Conservation (phyloP, 441 rosid species). For the Brassica balearica region DNA sequence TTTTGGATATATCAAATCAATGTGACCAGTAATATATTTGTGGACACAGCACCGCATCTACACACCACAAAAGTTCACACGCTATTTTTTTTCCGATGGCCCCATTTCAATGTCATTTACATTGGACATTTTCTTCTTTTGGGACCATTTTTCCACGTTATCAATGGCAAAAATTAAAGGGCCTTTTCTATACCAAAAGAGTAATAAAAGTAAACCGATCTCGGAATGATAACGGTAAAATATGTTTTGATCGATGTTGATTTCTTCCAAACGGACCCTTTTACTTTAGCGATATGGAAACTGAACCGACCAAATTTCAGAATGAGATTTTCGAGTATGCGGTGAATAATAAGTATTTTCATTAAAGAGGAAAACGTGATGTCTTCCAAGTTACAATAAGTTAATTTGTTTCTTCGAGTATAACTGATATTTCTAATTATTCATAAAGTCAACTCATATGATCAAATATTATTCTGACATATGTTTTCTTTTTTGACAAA, state of each 20-base stretch:
- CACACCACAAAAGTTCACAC: conserved; percentile 21
- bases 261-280: conserved; percentile 12
- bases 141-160: conserved; percentile 43
- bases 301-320: conserved; percentile 24
- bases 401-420: neutral
- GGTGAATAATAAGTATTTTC: neutral
- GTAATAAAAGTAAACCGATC: neutral
- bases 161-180: conserved; percentile 19
- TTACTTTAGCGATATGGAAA: neutral
- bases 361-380: neutral
- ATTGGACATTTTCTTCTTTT: conserved; percentile 44
- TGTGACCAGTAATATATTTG: conserved; percentile 38
- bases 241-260: conserved; percentile 7
- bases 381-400: neutral
- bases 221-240: conserved; percentile 13
- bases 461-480: neutral
- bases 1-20: conserved; percentile 43
- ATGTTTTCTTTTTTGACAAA: neutral
- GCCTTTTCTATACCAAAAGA: neutral
- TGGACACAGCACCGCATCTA: conserved; percentile 30
- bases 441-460: neutral
- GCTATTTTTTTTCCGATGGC: conserved; percentile 16
- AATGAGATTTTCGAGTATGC: neutral
- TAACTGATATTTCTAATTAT: neutral
- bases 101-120: conserved; percentile 33